Conservation (phyloP, 768 basidiomycete species). For the Candolleomyces eurysporus region DNA sequence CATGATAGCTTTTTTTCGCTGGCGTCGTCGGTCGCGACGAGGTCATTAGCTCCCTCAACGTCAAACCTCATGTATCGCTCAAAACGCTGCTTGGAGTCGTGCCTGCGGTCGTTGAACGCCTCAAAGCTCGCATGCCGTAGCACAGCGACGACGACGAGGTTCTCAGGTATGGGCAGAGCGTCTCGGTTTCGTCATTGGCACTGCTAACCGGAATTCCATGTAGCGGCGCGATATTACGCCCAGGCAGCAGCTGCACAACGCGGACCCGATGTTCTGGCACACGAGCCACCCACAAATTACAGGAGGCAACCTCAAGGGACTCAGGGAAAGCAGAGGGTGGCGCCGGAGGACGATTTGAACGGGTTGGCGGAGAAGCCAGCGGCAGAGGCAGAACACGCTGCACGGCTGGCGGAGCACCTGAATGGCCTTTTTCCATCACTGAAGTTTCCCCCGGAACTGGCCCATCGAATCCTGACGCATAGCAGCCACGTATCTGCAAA, state of each 20-base stretch:
- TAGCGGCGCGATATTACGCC: background rate
- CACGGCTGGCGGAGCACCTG: slow-evolving; percentile 50
- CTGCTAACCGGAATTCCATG: background rate
- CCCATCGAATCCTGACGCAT: slow-evolving; percentile 75
- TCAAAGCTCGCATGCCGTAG: background rate
- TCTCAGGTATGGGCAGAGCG: background rate
- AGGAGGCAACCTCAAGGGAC: background rate
- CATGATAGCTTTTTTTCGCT: slow-evolving; percentile 5
- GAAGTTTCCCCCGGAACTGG: slow-evolving; percentile 68
- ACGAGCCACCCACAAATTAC: background rate
- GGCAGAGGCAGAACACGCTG: slow-evolving; percentile 5
- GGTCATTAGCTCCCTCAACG: background rate
- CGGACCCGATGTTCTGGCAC: too few species aligned
- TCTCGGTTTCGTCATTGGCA: background rate
- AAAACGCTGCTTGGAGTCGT: slow-evolving; percentile 5
- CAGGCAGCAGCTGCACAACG: background rate
- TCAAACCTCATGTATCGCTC: background rate
- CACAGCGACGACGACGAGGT: background rate
- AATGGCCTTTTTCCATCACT: slow-evolving; percentile 63
- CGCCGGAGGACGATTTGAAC: slow-evolving; percentile 8
- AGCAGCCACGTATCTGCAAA: slow-evolving; percentile 66
- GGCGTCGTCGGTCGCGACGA: background rate
- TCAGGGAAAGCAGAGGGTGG: background rate
- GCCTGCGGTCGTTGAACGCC: background rate
- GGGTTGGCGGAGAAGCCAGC: slow-evolving; percentile 7